Percentiles rank a stretch among this genome's conserved stretches.
These are phyloP conservation scores for Tricladium varicosporioides DNA, from an alignment of 2,329 filamentous ascomycete species.

Conservation along the genomic window DNA sequence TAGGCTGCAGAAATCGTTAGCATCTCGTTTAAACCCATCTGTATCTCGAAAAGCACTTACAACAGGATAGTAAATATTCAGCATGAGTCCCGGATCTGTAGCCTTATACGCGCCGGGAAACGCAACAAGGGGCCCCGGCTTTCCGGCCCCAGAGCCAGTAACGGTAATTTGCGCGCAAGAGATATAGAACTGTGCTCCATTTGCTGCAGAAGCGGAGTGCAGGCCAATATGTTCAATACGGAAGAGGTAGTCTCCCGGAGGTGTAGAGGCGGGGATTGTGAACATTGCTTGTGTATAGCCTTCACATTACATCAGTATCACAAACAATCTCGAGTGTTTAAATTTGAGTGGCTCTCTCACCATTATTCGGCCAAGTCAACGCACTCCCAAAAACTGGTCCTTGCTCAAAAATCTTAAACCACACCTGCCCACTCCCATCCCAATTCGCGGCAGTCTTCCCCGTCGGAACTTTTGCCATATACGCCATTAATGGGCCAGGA, in stretches of 20 bases:
- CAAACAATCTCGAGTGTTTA: no score
- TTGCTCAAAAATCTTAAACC: slow-evolving; percentile 31
- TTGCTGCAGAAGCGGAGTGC: slow-evolving; percentile 11
- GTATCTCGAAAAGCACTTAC: slow-evolving; percentile 19
- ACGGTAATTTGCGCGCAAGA: slow-evolving; percentile 41
- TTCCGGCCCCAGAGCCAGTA: slow-evolving; percentile 37
- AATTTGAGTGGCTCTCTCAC: slow-evolving; percentile 4
- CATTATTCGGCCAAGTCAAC: slow-evolving; percentile 26
- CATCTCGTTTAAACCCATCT: neutral
- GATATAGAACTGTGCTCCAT: slow-evolving; percentile 25
- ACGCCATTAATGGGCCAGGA: slow-evolving; percentile 27
- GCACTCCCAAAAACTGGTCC: slow-evolving; percentile 20
- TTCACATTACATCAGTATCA: neutral
- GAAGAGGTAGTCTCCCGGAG: slow-evolving; percentile 20
- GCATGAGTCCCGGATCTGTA: slow-evolving; percentile 32
- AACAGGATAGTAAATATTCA: slow-evolving; percentile 37
- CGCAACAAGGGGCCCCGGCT: slow-evolving; percentile 33
- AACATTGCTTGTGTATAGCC: slow-evolving; percentile 19
- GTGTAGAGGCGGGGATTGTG: slow-evolving; percentile 36
- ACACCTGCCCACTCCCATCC: slow-evolving; percentile 27
- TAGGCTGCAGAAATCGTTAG: slow-evolving; percentile 20
- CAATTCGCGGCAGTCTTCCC: slow-evolving; percentile 25
- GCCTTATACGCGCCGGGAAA: slow-evolving; percentile 36
- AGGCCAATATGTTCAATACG: slow-evolving; percentile 34
- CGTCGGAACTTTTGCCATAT: slow-evolving; percentile 28